Conservation (phyloP, 164 flowering plant species). For the Vitis vinifera region DNA sequence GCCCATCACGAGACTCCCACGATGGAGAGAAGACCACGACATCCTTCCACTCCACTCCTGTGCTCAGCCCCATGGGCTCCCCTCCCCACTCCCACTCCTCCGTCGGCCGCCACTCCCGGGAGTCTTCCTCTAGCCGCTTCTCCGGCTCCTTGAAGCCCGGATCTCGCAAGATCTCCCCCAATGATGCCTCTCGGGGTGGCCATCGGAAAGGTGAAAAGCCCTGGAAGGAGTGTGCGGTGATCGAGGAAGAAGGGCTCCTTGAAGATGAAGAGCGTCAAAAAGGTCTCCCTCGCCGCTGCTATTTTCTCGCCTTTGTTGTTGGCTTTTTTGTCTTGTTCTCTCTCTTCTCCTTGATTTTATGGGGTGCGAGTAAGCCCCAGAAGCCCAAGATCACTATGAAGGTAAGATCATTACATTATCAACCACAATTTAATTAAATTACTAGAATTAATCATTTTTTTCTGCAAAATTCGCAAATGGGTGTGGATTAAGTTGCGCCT, state of each 20-base stretch:
- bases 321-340: conserved; percentile 68
- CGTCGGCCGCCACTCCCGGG: conserved; percentile 80
- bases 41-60: conserved; percentile 87
- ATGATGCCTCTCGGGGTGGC: conserved; percentile 33
- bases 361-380: conserved; percentile 73
- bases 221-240: conserved; percentile 57
- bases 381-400: conserved; percentile 65
- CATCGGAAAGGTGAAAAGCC: conserved; percentile 41
- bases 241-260: conserved; percentile 82
- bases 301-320: conserved; percentile 61
- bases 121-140: conserved; percentile 73
- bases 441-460: background rate
- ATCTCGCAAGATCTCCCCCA: conserved; percentile 59
- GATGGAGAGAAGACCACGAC: conserved; percentile 66
- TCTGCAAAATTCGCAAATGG: background rate
- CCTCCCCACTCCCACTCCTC: conserved; percentile 90
- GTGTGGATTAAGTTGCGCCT: background rate
- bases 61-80: conserved; percentile 68
- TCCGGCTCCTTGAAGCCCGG: conserved; percentile 81
- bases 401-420: conserved; percentile 27
- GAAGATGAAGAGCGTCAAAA: conserved; percentile 48
- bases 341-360: conserved; percentile 64
- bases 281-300: conserved; percentile 60
- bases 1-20: conserved; percentile 76
- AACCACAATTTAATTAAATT: background rate